Conservation (phyloP, 768 basidiomycete species). For the Strobilomyces confusus region DNA sequence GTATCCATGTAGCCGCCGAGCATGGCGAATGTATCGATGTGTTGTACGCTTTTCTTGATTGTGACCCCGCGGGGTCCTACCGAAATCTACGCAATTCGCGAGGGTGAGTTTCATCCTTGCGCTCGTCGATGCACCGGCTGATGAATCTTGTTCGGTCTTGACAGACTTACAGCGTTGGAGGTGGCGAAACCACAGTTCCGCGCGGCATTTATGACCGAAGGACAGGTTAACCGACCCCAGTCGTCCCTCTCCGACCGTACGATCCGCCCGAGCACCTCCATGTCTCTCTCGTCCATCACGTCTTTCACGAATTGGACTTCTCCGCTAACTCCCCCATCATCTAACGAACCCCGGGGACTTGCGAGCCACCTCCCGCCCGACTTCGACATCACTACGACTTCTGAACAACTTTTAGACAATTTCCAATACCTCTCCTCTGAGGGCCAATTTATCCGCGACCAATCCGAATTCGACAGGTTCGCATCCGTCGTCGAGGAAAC, state of each 20-base stretch:
- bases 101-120: slow-evolving; percentile 47
- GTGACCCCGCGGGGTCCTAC: slow-evolving; percentile 52
- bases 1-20: slow-evolving; percentile 77
- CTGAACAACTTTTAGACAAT: slow-evolving; percentile 49
- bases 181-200: slow-evolving; percentile 66
- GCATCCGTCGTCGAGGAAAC: slow-evolving; percentile 47
- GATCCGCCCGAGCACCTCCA: slow-evolving; percentile 39
- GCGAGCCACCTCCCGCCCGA: slow-evolving; percentile 37
- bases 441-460: slow-evolving; percentile 35
- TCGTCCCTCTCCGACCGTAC: slow-evolving; percentile 57
- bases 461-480: slow-evolving; percentile 40
- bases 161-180: slow-evolving; percentile 56
- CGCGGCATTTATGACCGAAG: slow-evolving; percentile 53
- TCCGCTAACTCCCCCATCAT: slow-evolving; percentile 13
- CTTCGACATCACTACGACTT: slow-evolving; percentile 42
- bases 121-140: neutral
- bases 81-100: slow-evolving; percentile 63
- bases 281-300: slow-evolving; percentile 47
- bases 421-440: slow-evolving; percentile 49
- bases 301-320: slow-evolving; percentile 38
- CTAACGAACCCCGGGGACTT: slow-evolving; percentile 27
- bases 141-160: neutral
- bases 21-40: slow-evolving; percentile 63
- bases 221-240: slow-evolving; percentile 42
- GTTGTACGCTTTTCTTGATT: slow-evolving; percentile 59